Evolutionary conservation across 148 eudicot genomes (phyloP).

Genomic region (Cornus suecica): DNA sequence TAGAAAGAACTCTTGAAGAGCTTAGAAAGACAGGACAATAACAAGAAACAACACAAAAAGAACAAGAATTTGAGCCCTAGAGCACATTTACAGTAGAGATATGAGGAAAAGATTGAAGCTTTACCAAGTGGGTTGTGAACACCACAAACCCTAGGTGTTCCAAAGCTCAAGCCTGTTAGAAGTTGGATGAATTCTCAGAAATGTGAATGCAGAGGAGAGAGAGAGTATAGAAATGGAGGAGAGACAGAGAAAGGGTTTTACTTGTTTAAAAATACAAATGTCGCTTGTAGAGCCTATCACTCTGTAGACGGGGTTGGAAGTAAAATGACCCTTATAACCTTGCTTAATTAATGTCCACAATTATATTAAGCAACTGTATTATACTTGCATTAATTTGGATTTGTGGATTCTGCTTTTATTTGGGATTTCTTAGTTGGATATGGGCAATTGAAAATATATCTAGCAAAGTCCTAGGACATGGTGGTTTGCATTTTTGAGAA

Average conservation of each 20-base stretch:
- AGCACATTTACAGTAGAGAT: not conserved
- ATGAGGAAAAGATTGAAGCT: not conserved
- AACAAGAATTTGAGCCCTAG: conserved; percentile 15
- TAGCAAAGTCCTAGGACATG: too few relatives aligned
- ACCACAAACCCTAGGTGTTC: conserved; percentile 10
- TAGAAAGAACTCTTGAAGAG: not conserved
- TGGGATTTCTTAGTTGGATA: too few relatives aligned
- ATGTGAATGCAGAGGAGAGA: not conserved
- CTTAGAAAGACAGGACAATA: not conserved
- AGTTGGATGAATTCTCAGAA: conserved; percentile 11
- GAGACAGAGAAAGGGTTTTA: not conserved
- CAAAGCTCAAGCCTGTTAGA: not conserved
- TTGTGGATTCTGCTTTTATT: too few relatives aligned
- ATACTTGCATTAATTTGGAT: not conserved
- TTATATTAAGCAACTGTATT: not conserved
- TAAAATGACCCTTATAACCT: not conserved
- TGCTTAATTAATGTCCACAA: not conserved
- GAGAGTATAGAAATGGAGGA: not conserved
- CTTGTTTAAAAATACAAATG: conserved; percentile 15
- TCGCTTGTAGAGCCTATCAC: conserved; percentile 15
- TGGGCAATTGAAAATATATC: too few relatives aligned
- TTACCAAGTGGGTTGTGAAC: not conserved
- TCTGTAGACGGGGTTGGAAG: not conserved
- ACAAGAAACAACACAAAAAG: not conserved
- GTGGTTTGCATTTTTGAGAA: too few relatives aligned